Evolutionary conservation across 1,284 basidiomycete species (phyloP), one percentile per base, ranked within the genome.

Genomic region (Ustilago lituana): DNA sequence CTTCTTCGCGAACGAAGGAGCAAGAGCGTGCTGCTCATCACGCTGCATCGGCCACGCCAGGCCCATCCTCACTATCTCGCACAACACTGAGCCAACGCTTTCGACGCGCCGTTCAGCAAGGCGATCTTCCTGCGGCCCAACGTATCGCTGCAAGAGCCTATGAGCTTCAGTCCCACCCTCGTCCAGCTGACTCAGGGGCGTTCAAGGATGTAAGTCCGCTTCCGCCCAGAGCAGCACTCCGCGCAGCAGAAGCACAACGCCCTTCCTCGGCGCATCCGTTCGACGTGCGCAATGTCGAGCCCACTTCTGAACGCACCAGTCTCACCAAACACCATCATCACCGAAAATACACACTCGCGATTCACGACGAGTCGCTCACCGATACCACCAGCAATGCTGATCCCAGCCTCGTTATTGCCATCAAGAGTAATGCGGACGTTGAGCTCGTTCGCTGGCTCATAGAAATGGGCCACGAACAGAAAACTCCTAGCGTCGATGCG

Each of bases 371-470:
- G 15, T 3, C 50, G 5, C 26, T 49, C n/a, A 14, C 29, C 2
- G 57, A 57, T 14, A n/a, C 12, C 12, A 19, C 24, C 22, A 27
- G 15, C n/a, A n/a, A n/a, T 12, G 39, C 49, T 5, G 67, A 65
- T 26, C 43, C 61, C 5, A 70, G 67, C 43, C 55, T 78, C 19
- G 41, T 69, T n/a, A 48, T 77, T 15, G 76, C 76, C 2, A 52
- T 78, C 47, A 67, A 69, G 43, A 48, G 54, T 52, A 61, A 63
- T 17, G 71, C 69, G 10, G 63, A 69, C 29, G 53, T 76, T 14
- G 75, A 73, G 38, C 52, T 78, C 49, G 43, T 75, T 26, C 67
- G 71, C n/a, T 78, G 76, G 76, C 47, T 78, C 35, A 62, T 78
- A n/a, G 73, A 77, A 22, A 70, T 67, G 64, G 73, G 75, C 9